A percentile compares a stretch with the other conserved stretches of the same genome.
phyloP scores from a whole-genome alignment of 139 green algal species.

The Bryopsis sp. region DNA sequence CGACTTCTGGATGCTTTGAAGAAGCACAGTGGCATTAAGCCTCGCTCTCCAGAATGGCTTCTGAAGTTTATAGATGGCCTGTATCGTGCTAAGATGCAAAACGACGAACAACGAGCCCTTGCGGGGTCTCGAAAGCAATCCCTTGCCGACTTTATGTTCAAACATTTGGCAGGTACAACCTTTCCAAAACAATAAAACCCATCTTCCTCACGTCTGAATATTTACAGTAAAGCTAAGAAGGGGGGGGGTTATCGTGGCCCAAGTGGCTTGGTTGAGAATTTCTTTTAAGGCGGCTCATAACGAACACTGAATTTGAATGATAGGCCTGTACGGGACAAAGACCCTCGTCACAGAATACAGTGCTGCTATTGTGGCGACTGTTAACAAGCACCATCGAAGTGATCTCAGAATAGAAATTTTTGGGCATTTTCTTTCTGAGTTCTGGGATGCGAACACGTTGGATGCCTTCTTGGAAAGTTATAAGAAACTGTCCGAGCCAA shows the following conservation, averaged over 20 bases:
- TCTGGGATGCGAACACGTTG: constrained; percentile 5
- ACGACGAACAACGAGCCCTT: constrained; percentile 9
- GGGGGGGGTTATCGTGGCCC: not conserved
- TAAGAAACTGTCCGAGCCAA: not conserved
- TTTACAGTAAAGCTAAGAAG: not conserved
- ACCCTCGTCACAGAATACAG: constrained; percentile 14
- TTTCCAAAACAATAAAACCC: not conserved
- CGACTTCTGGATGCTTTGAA: constrained; percentile 11
- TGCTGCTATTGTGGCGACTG: constrained; percentile 7
- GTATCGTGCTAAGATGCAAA: constrained; percentile 10
- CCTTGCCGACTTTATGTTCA: constrained; percentile 17
- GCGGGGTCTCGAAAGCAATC: not conserved
- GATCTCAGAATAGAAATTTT: constrained; percentile 11
- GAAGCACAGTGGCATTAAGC: not conserved
- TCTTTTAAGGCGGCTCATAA: not conserved
- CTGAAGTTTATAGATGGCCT: constrained; percentile 14
- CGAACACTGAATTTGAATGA: not conserved
- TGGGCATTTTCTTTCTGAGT: constrained; percentile 19
- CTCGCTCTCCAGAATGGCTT: constrained; percentile 12
- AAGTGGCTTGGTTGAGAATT: not conserved
- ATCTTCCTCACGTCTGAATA: not conserved
- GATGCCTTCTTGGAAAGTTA: not conserved
- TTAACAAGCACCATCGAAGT: constrained; percentile 8
- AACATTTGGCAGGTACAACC: constrained; percentile 5
- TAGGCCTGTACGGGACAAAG: constrained; percentile 13